A percentile compares a stretch with the other conserved stretches of the same genome.
phyloP scores from a whole-genome alignment of 2,329 filamentous ascomycete genomes.

The Colletotrichum tabaci region DNA sequence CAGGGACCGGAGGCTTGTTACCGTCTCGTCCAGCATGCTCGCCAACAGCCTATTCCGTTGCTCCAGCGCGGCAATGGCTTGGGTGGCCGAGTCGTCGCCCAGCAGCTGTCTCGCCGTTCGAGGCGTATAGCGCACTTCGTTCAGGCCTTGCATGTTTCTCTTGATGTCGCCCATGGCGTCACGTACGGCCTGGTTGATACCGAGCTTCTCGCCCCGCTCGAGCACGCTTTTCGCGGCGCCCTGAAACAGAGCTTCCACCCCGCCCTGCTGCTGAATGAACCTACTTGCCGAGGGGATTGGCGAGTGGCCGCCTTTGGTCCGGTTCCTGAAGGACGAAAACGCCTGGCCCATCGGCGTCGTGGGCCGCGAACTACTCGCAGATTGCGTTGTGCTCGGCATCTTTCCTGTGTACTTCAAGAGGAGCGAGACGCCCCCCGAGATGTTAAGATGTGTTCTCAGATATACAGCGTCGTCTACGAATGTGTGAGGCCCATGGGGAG shows the following conservation, averaged over 20 bases:
- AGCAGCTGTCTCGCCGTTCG: slow-evolving; percentile 55
- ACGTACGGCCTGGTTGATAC: slow-evolving; percentile 85
- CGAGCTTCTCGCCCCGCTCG: slow-evolving; percentile 81
- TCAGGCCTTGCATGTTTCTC: slow-evolving; percentile 80
- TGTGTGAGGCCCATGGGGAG: slow-evolving; percentile 77
- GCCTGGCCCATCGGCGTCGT: slow-evolving; percentile 43
- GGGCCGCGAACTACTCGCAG: slow-evolving; percentile 38
- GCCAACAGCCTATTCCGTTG: slow-evolving; percentile 77
- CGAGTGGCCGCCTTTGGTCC: slow-evolving; percentile 59
- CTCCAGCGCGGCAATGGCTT: slow-evolving; percentile 69
- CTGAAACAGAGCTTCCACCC: slow-evolving; percentile 80
- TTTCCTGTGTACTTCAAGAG: slow-evolving; percentile 80
- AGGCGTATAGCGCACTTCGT: slow-evolving; percentile 66
- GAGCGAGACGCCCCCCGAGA: slow-evolving; percentile 74
- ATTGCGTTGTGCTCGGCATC: slow-evolving; percentile 55
- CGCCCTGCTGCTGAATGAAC: slow-evolving; percentile 69
- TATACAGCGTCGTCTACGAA: slow-evolving; percentile 91
- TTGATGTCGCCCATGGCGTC: slow-evolving; percentile 85
- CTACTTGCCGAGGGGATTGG: slow-evolving; percentile 63
- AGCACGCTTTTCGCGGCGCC: slow-evolving; percentile 83
- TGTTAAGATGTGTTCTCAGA: slow-evolving; percentile 75
- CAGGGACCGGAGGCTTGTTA: slow-evolving; percentile 73
- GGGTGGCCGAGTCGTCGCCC: slow-evolving; percentile 52
- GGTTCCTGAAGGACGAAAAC: slow-evolving; percentile 55
- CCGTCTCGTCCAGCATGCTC: slow-evolving; percentile 76